Evolutionary conservation across 2,329 filamentous ascomycete species (phyloP).

Genomic region (Aspergillus tanneri): DNA sequence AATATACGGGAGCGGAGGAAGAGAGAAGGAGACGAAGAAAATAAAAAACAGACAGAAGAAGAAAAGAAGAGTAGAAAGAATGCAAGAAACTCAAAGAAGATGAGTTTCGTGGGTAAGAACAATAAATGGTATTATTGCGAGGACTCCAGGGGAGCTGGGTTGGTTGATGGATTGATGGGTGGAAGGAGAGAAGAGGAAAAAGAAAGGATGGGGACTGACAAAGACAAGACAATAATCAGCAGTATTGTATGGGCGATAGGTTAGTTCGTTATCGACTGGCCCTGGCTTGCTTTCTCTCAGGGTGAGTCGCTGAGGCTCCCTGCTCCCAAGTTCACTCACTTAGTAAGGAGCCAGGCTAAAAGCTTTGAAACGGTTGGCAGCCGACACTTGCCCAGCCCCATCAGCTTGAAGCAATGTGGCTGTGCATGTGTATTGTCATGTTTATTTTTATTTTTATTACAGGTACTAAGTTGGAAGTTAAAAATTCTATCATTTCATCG

Average conservation of each 20-base stretch:
- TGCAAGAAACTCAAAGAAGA: slow-evolving; percentile 7
- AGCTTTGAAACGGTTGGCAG: slow-evolving; percentile 16
- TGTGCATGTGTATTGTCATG: slow-evolving; percentile 6
- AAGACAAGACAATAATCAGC: slow-evolving; percentile 2
- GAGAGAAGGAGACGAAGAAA: slow-evolving; percentile 23
- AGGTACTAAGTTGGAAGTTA: no score
- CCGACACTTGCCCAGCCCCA: slow-evolving; percentile 11
- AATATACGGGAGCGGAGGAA: slow-evolving; percentile 23
- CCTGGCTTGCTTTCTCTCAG: not conserved
- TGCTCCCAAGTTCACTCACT: slow-evolving; percentile 13
- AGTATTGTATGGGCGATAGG: not conserved
- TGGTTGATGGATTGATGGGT: not conserved
- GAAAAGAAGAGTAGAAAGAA: slow-evolving; percentile 6
- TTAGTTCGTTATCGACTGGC: slow-evolving; percentile 16
- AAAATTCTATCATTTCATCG: not conserved
- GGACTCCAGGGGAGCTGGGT: not conserved
- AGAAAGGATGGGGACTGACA: slow-evolving; percentile 3
- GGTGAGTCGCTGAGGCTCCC: slow-evolving; percentile 14
- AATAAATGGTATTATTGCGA: not conserved
- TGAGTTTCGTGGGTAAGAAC: slow-evolving; percentile 6
- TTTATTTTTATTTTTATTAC: not conserved
- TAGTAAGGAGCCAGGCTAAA: slow-evolving; percentile 8
- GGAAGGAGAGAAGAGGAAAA: not conserved
- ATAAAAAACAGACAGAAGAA: slow-evolving; percentile 21
- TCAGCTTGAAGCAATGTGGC: slow-evolving; percentile 9